Conservation (phyloP, 2,329 filamentous ascomycete species). For the Fusarium sp. region DNA sequence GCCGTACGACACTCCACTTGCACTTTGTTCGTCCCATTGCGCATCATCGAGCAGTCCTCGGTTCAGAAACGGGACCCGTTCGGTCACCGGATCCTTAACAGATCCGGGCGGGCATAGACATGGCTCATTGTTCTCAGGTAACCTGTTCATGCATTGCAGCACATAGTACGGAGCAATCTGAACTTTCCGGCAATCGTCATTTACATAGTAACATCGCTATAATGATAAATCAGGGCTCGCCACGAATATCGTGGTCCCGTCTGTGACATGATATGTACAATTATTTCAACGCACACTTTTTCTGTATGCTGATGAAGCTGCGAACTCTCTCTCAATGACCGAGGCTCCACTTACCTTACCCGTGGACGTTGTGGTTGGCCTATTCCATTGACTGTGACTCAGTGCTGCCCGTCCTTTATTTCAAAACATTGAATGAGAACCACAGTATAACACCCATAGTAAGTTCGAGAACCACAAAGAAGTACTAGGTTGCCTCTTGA, state of each 20-base stretch:
- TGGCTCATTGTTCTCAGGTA: background rate
- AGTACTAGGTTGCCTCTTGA: background rate
- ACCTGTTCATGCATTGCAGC: slow-evolving; percentile 6
- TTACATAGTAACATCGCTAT: background rate
- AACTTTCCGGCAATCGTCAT: background rate
- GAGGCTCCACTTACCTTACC: background rate
- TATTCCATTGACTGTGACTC: background rate
- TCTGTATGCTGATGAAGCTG: background rate
- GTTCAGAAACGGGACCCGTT: background rate
- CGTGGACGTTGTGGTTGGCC: background rate
- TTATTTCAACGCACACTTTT: background rate
- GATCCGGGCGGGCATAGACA: slow-evolving; percentile 16
- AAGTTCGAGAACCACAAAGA: background rate
- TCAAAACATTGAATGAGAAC: background rate
- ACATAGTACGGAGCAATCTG: background rate
- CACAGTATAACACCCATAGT: background rate
- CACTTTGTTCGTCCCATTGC: slow-evolving; percentile 17
- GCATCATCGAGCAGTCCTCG: slow-evolving; percentile 1
- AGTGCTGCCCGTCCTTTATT: background rate
- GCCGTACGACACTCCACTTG: slow-evolving; percentile 22
- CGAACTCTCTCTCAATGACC: background rate
- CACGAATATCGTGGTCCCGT: background rate
- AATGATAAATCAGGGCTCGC: background rate
- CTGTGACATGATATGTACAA: background rate
- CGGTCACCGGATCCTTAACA: slow-evolving; percentile 25